Evolutionary conservation across 768 basidiomycete genomes (phyloP).

Genomic region (Boletus sensibilis): DNA sequence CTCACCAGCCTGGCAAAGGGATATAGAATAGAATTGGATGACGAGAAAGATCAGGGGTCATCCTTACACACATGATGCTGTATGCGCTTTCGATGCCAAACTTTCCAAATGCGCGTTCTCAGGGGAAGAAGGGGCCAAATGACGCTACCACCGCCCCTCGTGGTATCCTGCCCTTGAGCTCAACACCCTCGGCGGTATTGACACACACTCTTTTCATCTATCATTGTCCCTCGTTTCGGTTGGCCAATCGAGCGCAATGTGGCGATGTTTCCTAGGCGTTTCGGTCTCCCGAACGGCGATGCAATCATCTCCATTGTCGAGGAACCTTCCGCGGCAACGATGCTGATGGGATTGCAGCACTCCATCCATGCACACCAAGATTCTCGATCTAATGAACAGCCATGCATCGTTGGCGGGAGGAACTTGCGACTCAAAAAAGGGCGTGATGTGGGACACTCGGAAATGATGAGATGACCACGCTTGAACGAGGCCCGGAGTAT

Average conservation of each 20-base stretch:
- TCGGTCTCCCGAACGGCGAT: conserved; percentile 3
- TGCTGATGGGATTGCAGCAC: conserved; percentile 5
- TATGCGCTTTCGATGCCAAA: conserved; percentile 26
- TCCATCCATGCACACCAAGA: conserved; percentile 3
- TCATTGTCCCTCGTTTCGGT: conserved; percentile 11
- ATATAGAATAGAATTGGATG: background rate
- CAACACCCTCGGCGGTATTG: conserved; percentile 8
- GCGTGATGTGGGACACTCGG: conserved; percentile 14
- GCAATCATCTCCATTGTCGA: conserved; percentile 4
- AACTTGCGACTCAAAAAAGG: background rate
- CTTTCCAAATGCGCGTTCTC: conserved; percentile 24
- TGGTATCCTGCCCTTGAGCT: conserved; percentile 24
- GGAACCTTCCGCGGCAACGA: conserved; percentile 3
- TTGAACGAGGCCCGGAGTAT: conserved; percentile 11
- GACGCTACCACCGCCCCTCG: conserved; percentile 17
- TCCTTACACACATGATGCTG: conserved; percentile 3
- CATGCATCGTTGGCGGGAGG: conserved; percentile 9
- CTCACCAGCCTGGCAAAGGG: too few species aligned
- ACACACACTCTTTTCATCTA: conserved; percentile 9
- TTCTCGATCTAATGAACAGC: conserved; percentile 1
- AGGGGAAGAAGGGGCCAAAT: conserved; percentile 7
- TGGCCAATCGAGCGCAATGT: background rate
- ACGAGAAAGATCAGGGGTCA: conserved; percentile 13
- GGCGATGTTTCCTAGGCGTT: conserved; percentile 5
- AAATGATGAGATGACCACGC: conserved; percentile 24